Conservation (phyloP, 495 filamentous ascomycete species). For the Friedmanniomyces endolithicus region DNA sequence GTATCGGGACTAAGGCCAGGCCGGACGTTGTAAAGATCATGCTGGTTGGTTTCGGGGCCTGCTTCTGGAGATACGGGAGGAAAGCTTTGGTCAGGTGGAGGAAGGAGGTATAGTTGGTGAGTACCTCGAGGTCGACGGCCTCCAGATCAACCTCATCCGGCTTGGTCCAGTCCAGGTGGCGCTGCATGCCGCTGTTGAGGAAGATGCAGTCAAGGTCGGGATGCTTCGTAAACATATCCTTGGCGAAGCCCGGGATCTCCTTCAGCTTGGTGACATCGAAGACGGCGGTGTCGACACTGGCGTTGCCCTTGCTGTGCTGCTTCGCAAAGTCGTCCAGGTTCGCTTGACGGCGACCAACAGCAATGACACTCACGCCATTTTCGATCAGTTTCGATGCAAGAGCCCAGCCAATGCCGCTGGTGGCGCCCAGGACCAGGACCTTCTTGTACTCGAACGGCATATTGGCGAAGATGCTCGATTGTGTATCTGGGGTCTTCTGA, state of each 20-base stretch:
- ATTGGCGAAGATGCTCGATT: neutral
- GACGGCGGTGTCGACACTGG: conserved; percentile 38
- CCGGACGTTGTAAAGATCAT: conserved; percentile 42
- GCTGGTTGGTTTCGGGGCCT: conserved; percentile 29
- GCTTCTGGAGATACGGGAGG: conserved; percentile 48
- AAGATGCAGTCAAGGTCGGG: conserved; percentile 45
- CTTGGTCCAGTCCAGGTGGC: conserved; percentile 46
- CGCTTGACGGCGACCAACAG: conserved; percentile 53
- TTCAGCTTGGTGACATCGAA: conserved; percentile 56
- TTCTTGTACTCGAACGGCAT: conserved; percentile 43
- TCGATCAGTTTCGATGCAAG: conserved; percentile 51
- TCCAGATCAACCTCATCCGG: conserved; percentile 46
- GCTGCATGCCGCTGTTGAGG: conserved; percentile 48
- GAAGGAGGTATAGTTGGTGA: conserved; percentile 55
- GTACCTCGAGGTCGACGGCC: conserved; percentile 42
- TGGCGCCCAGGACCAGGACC: conserved; percentile 59
- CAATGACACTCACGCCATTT: conserved; percentile 48
- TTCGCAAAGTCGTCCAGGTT: conserved; percentile 49
- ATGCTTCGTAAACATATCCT: conserved; percentile 42
- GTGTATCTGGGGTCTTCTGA: neutral
- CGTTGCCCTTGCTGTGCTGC: conserved; percentile 46
- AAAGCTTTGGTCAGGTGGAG: conserved; percentile 50
- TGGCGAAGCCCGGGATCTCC: conserved; percentile 44
- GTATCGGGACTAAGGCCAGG: conserved; percentile 42
- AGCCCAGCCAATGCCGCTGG: conserved; percentile 56